Percentiles rank a stretch among this genome's conserved stretches.
Evolutionary conservation across 306 rosid species (phyloP).

Genomic region (Sphenostylis stenocarpa): DNA sequence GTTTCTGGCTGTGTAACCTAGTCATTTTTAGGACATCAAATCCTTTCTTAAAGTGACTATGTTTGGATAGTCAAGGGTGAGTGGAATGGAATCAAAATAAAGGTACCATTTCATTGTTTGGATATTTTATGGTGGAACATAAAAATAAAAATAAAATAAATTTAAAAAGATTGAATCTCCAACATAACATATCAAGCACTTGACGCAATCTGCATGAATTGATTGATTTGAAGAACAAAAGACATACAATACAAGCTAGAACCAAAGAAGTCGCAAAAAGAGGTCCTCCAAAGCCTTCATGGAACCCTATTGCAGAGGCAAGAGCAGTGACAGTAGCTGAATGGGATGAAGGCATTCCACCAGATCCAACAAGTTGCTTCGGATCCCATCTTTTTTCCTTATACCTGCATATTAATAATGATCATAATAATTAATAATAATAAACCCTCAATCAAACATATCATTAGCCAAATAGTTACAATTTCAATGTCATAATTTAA

Average conservation of each 20-base stretch:
- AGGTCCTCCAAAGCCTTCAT: constrained; percentile 90
- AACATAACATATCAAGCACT: background rate
- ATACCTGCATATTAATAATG: constrained; percentile 49
- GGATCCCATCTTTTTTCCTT: constrained; percentile 92
- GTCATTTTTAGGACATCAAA: background rate
- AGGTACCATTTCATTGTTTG: background rate
- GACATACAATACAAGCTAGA: constrained; percentile 82
- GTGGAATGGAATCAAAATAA: background rate
- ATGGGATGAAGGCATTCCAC: constrained; percentile 99
- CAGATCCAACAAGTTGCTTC: constrained; percentile 83
- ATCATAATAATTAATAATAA: background rate
- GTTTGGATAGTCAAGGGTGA: background rate
- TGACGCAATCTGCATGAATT: background rate
- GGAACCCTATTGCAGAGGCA: constrained; percentile 81
- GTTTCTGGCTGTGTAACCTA: background rate
- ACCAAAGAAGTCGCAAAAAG: constrained; percentile 73
- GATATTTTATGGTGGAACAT: background rate
- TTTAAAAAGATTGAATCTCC: background rate
- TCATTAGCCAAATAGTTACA: background rate
- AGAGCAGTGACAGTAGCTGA: constrained; percentile 94
- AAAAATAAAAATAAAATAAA: background rate
- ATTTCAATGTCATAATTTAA: background rate
- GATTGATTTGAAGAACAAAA: constrained; percentile 1
- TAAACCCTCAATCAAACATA: constrained; percentile 27
- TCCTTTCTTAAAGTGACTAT: background rate